A percentile compares a stretch with the other conserved stretches of the same genome.
These are phyloP conservation scores for Kandelia obovata DNA, from an alignment of 345 rosid genomes.

Conservation along the genomic window DNA sequence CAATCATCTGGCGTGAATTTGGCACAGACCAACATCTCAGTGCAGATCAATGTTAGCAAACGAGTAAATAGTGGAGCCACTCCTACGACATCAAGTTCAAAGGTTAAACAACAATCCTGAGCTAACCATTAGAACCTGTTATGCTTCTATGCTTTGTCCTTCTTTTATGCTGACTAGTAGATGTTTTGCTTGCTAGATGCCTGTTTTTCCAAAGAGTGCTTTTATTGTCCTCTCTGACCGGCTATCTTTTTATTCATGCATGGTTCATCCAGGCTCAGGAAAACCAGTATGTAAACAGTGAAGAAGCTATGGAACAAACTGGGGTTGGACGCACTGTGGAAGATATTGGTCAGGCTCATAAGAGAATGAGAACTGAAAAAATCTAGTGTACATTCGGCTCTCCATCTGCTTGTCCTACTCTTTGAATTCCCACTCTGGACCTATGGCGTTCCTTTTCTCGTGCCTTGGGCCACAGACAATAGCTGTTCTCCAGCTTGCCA, in stretches of 20 bases:
- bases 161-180: not conserved
- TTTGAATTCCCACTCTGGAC: not conserved
- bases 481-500: slow-evolving; percentile 20
- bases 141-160: not conserved
- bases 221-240: not conserved
- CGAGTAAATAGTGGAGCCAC: slow-evolving; percentile 23
- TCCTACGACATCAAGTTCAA: slow-evolving; percentile 29
- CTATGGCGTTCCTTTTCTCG: slow-evolving; percentile 16
- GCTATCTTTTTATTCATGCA: not conserved
- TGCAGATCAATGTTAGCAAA: slow-evolving; percentile 61
- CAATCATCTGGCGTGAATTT: slow-evolving; percentile 67
- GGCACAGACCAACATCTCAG: slow-evolving; percentile 57
- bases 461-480: slow-evolving; percentile 7
- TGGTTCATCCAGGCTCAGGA: slow-evolving; percentile 35
- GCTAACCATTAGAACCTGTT: not conserved
- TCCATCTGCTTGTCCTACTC: slow-evolving; percentile 1
- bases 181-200: not conserved
- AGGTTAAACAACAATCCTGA: slow-evolving; percentile 35
- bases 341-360: slow-evolving; percentile 38
- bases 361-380: slow-evolving; percentile 44
- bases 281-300: slow-evolving; percentile 26
- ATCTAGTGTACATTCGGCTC: slow-evolving; percentile 22
- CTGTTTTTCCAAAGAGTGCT: no score
- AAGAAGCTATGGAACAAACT: slow-evolving; percentile 37
- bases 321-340: slow-evolving; percentile 29